Percentiles rank a stretch among this genome's conserved stretches.
phyloP scores from a whole-genome alignment of 192 early-diverging fungal species.

The Diversispora epigaea region DNA sequence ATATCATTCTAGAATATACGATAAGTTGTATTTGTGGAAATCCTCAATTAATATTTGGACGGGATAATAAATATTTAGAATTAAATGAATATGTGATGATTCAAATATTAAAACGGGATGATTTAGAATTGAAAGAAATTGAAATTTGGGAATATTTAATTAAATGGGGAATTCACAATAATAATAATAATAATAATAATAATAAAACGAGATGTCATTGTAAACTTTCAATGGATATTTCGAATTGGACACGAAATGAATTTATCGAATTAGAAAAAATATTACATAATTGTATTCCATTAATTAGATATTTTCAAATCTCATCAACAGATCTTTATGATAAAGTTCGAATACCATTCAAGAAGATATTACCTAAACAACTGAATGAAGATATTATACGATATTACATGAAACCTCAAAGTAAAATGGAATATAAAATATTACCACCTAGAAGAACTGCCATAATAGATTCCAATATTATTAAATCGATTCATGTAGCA shows the following conservation, averaged over 20 bases:
- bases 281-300: background rate
- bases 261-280: background rate
- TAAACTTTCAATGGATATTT: background rate
- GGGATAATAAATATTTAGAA: background rate
- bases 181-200: background rate
- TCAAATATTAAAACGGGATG: conserved; percentile 10
- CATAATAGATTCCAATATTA: conserved; percentile 1
- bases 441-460: background rate
- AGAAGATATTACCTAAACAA: conserved; percentile 4
- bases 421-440: background rate
- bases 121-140: conserved; percentile 15
- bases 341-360: background rate
- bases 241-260: conserved; percentile 7
- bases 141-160: conserved; percentile 20
- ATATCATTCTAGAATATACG: background rate
- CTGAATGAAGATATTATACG: conserved; percentile 1
- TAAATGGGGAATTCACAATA: conserved; percentile 8
- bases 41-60: conserved; percentile 8
- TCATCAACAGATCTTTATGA: conserved; percentile 5
- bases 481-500: conserved; percentile 15
- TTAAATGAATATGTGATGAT: background rate
- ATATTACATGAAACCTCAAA: background rate
- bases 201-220: too few species aligned
- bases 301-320: conserved; percentile 17
- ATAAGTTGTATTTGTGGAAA: background rate